Evolutionary conservation across 345 rosid genomes (phyloP).

Genomic region (Geranium rotundifolium): DNA sequence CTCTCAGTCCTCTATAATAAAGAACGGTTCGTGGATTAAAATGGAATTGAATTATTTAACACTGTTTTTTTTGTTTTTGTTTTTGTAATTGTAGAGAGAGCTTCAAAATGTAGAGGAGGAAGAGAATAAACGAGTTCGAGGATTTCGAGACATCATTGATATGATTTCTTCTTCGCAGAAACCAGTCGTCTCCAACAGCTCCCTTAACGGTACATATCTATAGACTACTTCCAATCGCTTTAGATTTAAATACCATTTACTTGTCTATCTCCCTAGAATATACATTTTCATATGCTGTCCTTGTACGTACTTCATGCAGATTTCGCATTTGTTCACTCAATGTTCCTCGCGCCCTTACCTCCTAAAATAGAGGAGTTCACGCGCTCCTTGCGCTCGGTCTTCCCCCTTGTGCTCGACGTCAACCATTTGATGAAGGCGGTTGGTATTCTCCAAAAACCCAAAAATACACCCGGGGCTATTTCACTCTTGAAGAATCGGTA

Average conservation of each 20-base stretch:
- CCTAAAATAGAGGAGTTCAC: constrained; percentile 47
- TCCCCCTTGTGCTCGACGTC: constrained; percentile 64
- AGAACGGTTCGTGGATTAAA: neutral
- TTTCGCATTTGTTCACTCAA: constrained; percentile 63
- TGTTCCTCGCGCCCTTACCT: constrained; percentile 73
- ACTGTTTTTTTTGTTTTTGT: too few species aligned
- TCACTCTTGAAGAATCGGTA: constrained; percentile 46
- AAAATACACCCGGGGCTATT: constrained; percentile 38
- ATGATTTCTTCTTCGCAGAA: constrained; percentile 78
- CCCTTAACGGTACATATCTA: constrained; percentile 62
- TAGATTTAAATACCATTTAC: neutral
- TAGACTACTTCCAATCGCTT: constrained; percentile 7
- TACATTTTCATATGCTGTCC: constrained; percentile 6
- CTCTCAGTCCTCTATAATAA: constrained; percentile 3
- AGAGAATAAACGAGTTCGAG: constrained; percentile 53
- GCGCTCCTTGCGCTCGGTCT: constrained; percentile 33
- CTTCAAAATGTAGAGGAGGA: constrained; percentile 51
- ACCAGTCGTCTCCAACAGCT: constrained; percentile 67
- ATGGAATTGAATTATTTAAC: too few species aligned
- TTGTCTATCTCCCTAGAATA: too few species aligned
- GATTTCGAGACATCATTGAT: constrained; percentile 89
- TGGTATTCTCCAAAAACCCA: constrained; percentile 32
- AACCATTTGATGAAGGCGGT: constrained; percentile 53
- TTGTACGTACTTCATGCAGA: constrained; percentile 40
- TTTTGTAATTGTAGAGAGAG: constrained; percentile 31